phyloP scores from a whole-genome alignment of 108 stramenopile genomes.

The Cyclotella atomus region DNA sequence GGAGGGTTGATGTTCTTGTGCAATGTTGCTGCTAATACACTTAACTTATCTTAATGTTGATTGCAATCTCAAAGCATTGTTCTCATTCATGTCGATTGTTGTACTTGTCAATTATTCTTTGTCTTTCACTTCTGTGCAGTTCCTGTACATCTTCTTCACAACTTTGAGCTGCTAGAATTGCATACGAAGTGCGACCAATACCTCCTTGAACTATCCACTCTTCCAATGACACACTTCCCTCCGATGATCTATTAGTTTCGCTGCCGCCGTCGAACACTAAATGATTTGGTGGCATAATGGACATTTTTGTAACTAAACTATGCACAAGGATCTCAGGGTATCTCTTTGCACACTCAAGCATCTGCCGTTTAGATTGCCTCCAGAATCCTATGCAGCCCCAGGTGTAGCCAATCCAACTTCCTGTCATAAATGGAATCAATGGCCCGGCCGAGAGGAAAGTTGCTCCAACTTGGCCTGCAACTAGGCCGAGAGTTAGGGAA shows the following conservation, averaged over 20 bases:
- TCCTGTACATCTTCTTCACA: conserved; percentile 36
- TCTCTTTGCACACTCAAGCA: conserved; percentile 17
- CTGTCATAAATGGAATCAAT: conserved; percentile 49
- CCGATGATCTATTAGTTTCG: not conserved
- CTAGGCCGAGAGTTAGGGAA: conserved; percentile 39
- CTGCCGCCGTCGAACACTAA: too few species aligned
- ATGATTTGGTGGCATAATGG: conserved; percentile 4
- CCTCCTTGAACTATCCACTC: conserved; percentile 50
- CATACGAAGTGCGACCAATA: conserved; percentile 23
- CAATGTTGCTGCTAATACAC: too few species aligned
- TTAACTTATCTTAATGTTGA: too few species aligned
- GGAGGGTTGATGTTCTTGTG: not conserved
- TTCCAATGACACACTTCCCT: conserved; percentile 14
- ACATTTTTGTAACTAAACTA: conserved; percentile 15
- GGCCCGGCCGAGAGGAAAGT: conserved; percentile 31
- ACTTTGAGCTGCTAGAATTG: conserved; percentile 44
- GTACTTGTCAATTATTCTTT: conserved; percentile 33
- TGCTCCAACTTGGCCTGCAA: conserved; percentile 36
- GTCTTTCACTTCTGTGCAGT: conserved; percentile 32
- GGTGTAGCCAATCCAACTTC: conserved; percentile 47
- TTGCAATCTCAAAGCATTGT: too few species aligned
- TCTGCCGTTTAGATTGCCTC: not conserved
- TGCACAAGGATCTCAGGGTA: conserved; percentile 49
- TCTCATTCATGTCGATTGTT: not conserved
- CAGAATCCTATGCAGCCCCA: conserved; percentile 36